These are phyloP conservation scores for Tetraselmis striata DNA, from an alignment of 139 green algal species.

Conservation along the genomic window DNA sequence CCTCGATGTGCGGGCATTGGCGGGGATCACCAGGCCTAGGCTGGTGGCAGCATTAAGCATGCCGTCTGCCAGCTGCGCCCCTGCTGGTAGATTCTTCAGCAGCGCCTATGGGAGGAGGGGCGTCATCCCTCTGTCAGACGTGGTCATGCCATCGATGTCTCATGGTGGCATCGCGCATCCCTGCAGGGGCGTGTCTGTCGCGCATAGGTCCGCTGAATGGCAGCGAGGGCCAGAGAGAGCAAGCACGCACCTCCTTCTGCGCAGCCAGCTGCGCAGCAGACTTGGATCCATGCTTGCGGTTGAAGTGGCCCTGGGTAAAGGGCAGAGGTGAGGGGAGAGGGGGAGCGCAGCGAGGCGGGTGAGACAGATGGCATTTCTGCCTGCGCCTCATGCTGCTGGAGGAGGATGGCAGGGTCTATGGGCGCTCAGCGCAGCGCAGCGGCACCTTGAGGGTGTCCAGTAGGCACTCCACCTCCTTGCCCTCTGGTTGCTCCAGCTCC, in stretches of 20 bases:
- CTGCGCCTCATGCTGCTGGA: too few species aligned
- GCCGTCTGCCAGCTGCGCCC: slow-evolving; percentile 14
- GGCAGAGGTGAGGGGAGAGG: too few species aligned
- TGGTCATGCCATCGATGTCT: too few species aligned
- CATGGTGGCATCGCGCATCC: background rate
- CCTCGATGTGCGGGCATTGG: background rate
- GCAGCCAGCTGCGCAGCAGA: slow-evolving; percentile 10
- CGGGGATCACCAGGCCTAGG: slow-evolving; percentile 39
- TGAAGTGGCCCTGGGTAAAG: slow-evolving; percentile 37
- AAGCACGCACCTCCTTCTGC: slow-evolving; percentile 16
- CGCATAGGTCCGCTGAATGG: slow-evolving; percentile 3
- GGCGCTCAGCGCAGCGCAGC: too few species aligned
- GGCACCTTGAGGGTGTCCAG: slow-evolving; percentile 63
- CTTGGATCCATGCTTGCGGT: background rate
- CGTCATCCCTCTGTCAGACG: background rate
- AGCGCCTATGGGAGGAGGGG: slow-evolving; percentile 12
- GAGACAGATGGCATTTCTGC: too few species aligned
- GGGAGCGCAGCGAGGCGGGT: too few species aligned
- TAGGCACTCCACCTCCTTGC: slow-evolving; percentile 59
- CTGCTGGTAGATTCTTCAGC: slow-evolving; percentile 21
- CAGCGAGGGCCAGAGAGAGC: slow-evolving; percentile 17
- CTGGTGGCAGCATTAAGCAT: slow-evolving; percentile 28
- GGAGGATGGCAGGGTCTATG: too few species aligned
- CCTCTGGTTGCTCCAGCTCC: slow-evolving; percentile 21
- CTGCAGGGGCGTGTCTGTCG: background rate